Evolutionary conservation across 1,139 yeast genomes (phyloP).

Genomic region (Candida smagusa): DNA sequence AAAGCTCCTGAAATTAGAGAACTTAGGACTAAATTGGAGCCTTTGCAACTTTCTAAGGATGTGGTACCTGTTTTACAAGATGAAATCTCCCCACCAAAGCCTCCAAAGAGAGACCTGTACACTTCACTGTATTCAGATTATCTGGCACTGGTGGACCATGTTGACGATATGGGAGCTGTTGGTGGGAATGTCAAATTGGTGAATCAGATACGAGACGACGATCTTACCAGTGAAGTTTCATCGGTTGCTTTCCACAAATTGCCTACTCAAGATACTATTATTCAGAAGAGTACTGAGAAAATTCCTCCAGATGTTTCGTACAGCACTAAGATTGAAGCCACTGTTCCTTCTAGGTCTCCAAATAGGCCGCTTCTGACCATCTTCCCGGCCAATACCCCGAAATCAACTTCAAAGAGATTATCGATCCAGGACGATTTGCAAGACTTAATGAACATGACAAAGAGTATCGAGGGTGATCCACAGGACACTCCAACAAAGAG

Average conservation of each 20-base stretch:
- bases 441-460: constrained; percentile 40
- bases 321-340: constrained; percentile 35
- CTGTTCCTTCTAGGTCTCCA: constrained; percentile 43
- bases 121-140: constrained; percentile 29
- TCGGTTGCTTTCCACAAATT: constrained; percentile 19
- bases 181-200: constrained; percentile 10
- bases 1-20: neutral
- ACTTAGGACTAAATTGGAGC: neutral
- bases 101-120: constrained; percentile 20
- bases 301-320: constrained; percentile 16
- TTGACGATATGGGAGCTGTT: constrained; percentile 15
- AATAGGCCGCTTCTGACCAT: constrained; percentile 19
- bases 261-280: constrained; percentile 11
- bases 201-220: constrained; percentile 4
- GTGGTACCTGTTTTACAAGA: neutral
- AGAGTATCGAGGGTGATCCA: constrained; percentile 14
- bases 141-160: constrained; percentile 21
- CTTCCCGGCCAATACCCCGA: neutral
- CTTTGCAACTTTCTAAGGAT: neutral
- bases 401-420: constrained; percentile 2
- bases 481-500: neutral
- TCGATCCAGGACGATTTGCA: constrained; percentile 39
- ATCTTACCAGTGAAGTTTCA: constrained; percentile 10
- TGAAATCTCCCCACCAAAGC: neutral
- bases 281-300: neutral